A percentile compares a stretch with the other conserved stretches of the same genome.
Evolutionary conservation across 176 grass and related monocot genomes (phyloP).

Genomic region (Avena sativa): DNA sequence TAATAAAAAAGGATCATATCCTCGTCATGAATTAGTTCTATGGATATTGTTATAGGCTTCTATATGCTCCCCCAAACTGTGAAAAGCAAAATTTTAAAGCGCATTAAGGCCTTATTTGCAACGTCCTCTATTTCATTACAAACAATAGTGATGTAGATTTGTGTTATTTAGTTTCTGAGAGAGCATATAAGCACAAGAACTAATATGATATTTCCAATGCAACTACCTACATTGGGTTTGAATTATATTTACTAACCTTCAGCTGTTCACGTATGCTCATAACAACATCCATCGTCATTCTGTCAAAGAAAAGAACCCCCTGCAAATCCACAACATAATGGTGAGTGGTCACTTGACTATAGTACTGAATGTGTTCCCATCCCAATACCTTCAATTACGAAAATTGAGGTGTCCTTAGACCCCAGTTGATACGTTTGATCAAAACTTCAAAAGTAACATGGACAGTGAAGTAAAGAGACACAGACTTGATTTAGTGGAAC

Average conservation of each 20-base stretch:
- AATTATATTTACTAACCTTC: constrained; percentile 63
- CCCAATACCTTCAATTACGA: constrained; percentile 24
- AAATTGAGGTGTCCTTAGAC: constrained; percentile 30
- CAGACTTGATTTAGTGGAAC: not conserved
- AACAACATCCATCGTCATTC: constrained; percentile 90
- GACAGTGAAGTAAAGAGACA: constrained; percentile 24
- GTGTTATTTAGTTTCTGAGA: constrained; percentile 20
- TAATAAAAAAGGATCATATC: not conserved
- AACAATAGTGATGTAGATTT: constrained; percentile 10
- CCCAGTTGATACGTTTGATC: constrained; percentile 7
- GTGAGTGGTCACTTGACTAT: constrained; percentile 13
- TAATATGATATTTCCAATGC: not conserved
- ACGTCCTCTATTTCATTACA: not conserved
- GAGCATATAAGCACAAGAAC: constrained; percentile 4
- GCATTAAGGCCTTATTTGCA: not conserved
- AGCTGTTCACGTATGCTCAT: constrained; percentile 68
- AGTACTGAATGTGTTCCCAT: constrained; percentile 26
- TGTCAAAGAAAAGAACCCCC: constrained; percentile 97
- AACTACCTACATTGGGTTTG: not conserved
- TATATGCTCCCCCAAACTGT: not conserved
- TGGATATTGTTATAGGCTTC: not conserved
- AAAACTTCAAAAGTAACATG: constrained; percentile 33
- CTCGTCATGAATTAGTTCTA: not conserved
- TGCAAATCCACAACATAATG: constrained; percentile 58
- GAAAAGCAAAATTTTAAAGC: not conserved